These are phyloP conservation scores for Brassica rapa DNA, from an alignment of 345 rosid species.

Conservation along the genomic window DNA sequence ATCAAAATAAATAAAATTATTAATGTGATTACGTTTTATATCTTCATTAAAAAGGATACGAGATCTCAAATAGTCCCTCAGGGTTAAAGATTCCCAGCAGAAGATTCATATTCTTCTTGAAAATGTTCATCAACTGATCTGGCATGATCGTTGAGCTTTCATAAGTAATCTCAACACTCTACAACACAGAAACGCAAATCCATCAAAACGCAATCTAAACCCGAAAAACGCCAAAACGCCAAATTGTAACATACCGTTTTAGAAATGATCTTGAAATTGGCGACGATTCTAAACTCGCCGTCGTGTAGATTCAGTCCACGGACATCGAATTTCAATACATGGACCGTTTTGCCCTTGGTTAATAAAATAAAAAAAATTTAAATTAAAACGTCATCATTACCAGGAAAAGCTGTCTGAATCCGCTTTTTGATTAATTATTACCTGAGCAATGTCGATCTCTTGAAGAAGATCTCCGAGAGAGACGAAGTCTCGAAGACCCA, in stretches of 20 bases:
- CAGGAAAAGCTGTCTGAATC: background rate
- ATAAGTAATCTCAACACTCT: constrained; percentile 74
- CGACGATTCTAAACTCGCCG: constrained; percentile 75
- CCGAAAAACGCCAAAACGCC: background rate
- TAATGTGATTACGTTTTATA: background rate
- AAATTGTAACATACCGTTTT: constrained; percentile 49
- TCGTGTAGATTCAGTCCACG: constrained; percentile 69
- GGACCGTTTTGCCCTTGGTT: constrained; percentile 87
- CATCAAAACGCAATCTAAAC: constrained; percentile 2
- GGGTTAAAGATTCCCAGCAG: constrained; percentile 76
- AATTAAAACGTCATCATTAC: background rate
- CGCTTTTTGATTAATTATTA: constrained; percentile 8
- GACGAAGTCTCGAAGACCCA: constrained; percentile 85
- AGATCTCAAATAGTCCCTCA: constrained; percentile 81
- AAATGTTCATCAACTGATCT: constrained; percentile 84
- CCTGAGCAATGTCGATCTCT: constrained; percentile 71
- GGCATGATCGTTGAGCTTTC: constrained; percentile 72
- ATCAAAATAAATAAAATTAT: background rate
- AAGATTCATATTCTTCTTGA: constrained; percentile 66
- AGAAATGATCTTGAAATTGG: constrained; percentile 70
- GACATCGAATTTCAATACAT: constrained; percentile 80
- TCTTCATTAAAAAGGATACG: constrained; percentile 60
- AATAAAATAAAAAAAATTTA: background rate
- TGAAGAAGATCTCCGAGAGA: constrained; percentile 74
- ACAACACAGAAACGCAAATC: constrained; percentile 27